Evolutionary conservation across 768 basidiomycete species (phyloP), one percentile per base, ranked within the genome.

Genomic region (Cyathus striatus): DNA sequence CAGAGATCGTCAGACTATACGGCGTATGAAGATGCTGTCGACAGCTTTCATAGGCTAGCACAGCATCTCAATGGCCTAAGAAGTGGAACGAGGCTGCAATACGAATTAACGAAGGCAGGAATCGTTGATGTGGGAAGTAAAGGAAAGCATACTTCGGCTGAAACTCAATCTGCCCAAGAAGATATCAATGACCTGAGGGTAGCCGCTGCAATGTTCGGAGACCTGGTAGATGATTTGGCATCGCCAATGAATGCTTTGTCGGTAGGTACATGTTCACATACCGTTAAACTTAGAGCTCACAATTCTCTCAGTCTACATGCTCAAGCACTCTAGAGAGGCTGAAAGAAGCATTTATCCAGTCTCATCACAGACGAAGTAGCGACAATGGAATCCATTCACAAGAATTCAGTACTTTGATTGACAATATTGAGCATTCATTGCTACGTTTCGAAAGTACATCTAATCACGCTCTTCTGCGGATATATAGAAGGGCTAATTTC

Each of bases 61-160:
- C 95, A 99, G 56, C 94, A 98, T 65, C 64, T 99, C 27, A 93
- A 86, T 43, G 93, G 95, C 20, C 67, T 98, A 45, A 66, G 95
- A 37, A 83, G 87, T 44, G 88, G 92, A 1, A 90, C 86, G 5
- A 75, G 78, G 24, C 61, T 98, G 25, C 93, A 97, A 57, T 81
- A 85, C 47, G 89, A 94, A 38, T 61, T 97, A 22, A 78, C 86
- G 12, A 76, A 76, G 50, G 86, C 86, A 1, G 68, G 70, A 14
- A 53, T 59, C 32, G 55, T 60, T 23, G 54, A 46, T 16, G 56
- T 40, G 25, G 48, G 38, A 41, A 54, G 46, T 41, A 53, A 44
- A 40, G 50, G 46, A 50, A 53, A 48, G 46, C 50, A 42, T 38
- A 56, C n/a, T n/a, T n/a, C n/a, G n/a, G n/a, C n/a, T n/a, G n/a